phyloP scores from a whole-genome alignment of 352 stramenopile species.

The Globisporangium splendens region DNA sequence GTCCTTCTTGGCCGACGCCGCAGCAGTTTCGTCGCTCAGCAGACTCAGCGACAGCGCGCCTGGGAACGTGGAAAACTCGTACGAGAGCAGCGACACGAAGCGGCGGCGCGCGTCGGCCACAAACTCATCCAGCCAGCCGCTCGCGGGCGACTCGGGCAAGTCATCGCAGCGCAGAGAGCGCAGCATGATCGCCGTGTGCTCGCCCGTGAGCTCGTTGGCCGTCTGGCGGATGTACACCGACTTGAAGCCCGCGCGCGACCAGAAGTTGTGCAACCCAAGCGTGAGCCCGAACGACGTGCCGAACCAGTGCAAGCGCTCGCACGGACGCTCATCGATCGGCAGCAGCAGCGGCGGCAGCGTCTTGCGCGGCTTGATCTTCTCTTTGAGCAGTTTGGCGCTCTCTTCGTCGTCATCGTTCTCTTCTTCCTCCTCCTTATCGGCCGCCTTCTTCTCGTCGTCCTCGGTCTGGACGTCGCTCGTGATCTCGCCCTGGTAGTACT shows the following conservation, averaged over 20 bases:
- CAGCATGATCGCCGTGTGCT: conserved; percentile 96
- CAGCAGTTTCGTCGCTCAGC: conserved; percentile 58
- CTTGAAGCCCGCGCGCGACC: conserved; percentile 91
- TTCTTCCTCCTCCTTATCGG: conserved; percentile 33
- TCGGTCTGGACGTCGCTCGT: conserved; percentile 41
- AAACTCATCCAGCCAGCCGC: conserved; percentile 94
- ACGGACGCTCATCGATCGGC: conserved; percentile 91
- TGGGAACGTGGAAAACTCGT: conserved; percentile 91
- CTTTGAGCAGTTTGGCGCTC: conserved; percentile 51
- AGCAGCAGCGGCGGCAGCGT: conserved; percentile 96
- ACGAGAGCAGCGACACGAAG: conserved; percentile 92
- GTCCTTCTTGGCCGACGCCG: conserved; percentile 23
- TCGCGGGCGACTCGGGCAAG: conserved; percentile 63
- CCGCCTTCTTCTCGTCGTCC: conserved; percentile 27
- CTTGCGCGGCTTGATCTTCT: conserved; percentile 95
- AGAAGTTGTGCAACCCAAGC: conserved; percentile 96
- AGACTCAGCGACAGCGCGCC: conserved; percentile 90
- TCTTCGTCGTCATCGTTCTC: conserved; percentile 52
- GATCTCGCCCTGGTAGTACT: conserved; percentile 98
- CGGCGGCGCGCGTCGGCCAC: conserved; percentile 91
- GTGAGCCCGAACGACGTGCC: conserved; percentile 98
- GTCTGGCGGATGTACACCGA: conserved; percentile 98
- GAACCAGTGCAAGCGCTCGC: conserved; percentile 97
- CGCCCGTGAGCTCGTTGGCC: conserved; percentile 98
- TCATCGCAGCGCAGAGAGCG: conserved; percentile 72